A percentile compares a stretch with the other conserved stretches of the same genome.
These are phyloP conservation scores for Urochloa ruziziensis DNA, from an alignment of 176 grass and related monocot genomes.

Conservation along the genomic window DNA sequence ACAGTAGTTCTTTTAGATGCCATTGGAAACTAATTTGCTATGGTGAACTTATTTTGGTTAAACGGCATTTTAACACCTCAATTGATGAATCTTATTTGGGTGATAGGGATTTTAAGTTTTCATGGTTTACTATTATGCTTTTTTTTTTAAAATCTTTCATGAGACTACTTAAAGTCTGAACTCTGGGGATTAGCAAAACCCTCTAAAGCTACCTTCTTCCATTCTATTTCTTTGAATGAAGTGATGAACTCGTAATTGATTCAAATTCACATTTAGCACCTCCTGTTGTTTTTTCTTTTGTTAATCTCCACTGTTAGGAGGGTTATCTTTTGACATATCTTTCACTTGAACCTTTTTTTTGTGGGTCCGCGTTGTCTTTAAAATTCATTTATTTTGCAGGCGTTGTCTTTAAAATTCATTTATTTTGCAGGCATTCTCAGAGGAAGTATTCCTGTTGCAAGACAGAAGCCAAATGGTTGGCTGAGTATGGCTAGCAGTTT, in stretches of 20 bases:
- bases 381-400: constrained; percentile 23
- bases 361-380: neutral
- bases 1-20: neutral
- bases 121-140: no score
- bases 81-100: neutral
- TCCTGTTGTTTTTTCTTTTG: neutral
- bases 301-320: no score
- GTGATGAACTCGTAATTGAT: neutral
- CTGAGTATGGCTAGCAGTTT: neutral
- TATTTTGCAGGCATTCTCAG: constrained; percentile 20
- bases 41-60: neutral
- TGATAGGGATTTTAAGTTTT: constrained; percentile 7
- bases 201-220: neutral
- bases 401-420: constrained; percentile 17
- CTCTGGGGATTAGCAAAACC: neutral
- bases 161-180: neutral
- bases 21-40: neutral
- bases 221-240: neutral
- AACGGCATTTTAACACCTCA: neutral
- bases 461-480: neutral
- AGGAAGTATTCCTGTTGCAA: constrained; percentile 2
- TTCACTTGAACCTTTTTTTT: no score
- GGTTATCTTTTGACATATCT: no score
- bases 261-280: neutral
- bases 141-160: neutral